phyloP scores from a whole-genome alignment of 2,329 filamentous ascomycete genomes.

The Raffaelea deltoideospora region DNA sequence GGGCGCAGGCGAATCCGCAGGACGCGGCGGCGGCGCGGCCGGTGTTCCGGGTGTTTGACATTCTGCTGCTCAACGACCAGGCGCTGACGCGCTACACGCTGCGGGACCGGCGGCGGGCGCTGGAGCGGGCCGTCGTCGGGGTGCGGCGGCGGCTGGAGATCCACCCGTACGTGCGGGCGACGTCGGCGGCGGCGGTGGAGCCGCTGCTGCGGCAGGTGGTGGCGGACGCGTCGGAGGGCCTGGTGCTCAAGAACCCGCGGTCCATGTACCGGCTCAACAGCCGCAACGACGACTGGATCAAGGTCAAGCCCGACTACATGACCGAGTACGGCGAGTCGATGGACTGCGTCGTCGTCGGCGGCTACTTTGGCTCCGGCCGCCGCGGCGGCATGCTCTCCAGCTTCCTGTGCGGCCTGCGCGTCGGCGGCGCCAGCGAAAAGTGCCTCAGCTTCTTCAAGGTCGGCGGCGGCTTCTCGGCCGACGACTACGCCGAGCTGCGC shows the following conservation, averaged over 20 bases:
- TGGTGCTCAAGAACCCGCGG: constrained; percentile 85
- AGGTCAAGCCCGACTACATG: constrained; percentile 99
- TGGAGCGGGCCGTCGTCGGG: constrained; percentile 54
- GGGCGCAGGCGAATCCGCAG: constrained; percentile 61
- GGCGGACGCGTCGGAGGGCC: constrained; percentile 72
- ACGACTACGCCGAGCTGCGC: constrained; percentile 71
- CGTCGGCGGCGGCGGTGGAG: constrained; percentile 58
- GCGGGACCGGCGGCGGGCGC: constrained; percentile 60
- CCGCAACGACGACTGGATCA: constrained; percentile 92
- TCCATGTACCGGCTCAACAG: constrained; percentile 78
- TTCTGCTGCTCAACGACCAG: constrained; percentile 72
- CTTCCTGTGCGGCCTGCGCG: constrained; percentile 78
- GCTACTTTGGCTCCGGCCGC: constrained; percentile 79
- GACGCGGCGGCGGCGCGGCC: constrained; percentile 52
- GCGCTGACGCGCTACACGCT: constrained; percentile 71
- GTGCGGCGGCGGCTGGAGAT: constrained; percentile 70
- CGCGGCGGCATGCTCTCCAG: constrained; percentile 72
- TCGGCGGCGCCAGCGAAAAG: constrained; percentile 52
- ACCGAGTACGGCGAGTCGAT: constrained; percentile 86
- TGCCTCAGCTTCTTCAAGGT: constrained; percentile 96
- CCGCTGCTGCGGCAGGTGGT: constrained; percentile 67
- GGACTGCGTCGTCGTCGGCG: constrained; percentile 79
- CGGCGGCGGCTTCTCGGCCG: constrained; percentile 75
- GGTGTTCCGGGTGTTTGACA: constrained; percentile 77
- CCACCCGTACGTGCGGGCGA: constrained; percentile 55